These are phyloP conservation scores for Durusdinium trenchii DNA, from an alignment of 73 alveolate species.

Conservation along the genomic window DNA sequence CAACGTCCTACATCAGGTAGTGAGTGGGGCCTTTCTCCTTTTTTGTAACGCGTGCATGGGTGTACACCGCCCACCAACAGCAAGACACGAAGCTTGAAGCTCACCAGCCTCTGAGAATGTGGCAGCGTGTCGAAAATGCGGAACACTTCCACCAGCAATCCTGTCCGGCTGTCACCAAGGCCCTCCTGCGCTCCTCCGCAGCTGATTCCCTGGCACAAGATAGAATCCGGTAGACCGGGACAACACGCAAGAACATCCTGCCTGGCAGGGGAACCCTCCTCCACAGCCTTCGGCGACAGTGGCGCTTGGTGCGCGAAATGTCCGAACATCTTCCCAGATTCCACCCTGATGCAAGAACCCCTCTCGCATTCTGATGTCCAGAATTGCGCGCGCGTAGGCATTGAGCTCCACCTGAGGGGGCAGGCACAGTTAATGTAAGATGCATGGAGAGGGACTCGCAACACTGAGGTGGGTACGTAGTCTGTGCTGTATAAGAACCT, in stretches of 20 bases:
- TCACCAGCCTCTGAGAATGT: not conserved
- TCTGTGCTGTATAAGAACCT: constrained; percentile 8
- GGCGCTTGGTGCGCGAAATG: not conserved
- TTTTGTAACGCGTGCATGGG: not conserved
- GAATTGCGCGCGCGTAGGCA: not conserved
- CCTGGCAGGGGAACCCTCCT: constrained; percentile 2
- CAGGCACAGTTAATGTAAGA: not conserved
- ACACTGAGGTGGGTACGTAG: not conserved
- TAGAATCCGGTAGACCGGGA: too few species aligned
- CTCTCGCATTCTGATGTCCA: not conserved
- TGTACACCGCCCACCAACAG: too few species aligned
- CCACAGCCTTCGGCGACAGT: constrained; percentile 7
- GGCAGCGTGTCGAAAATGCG: not conserved
- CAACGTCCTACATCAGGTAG: not conserved
- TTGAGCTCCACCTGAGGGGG: not conserved
- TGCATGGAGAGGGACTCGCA: not conserved
- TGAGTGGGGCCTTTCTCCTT: not conserved
- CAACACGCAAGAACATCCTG: not conserved
- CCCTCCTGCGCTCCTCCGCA: not conserved
- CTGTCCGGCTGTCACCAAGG: not conserved
- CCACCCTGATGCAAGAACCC: not conserved
- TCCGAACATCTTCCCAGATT: not conserved
- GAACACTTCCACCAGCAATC: not conserved
- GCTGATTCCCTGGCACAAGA: constrained; percentile 10
- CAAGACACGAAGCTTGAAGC: not conserved